phyloP scores from a whole-genome alignment of 1,139 yeast genomes.

The Pichia sp. region DNA sequence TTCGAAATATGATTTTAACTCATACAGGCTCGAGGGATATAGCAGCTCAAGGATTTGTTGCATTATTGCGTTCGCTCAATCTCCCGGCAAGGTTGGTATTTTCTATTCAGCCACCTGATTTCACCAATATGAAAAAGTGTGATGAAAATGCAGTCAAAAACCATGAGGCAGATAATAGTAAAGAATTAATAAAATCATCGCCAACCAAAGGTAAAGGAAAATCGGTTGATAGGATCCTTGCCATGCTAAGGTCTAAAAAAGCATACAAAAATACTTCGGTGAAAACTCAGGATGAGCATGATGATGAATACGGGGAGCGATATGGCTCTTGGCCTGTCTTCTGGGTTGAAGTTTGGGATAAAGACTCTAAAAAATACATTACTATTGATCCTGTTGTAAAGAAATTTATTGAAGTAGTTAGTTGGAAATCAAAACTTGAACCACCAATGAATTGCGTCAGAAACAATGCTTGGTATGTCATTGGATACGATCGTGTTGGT shows the following conservation, averaged over 20 bases:
- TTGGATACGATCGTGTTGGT: constrained; percentile 68
- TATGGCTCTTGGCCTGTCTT: constrained; percentile 56
- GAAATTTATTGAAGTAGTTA: constrained; percentile 64
- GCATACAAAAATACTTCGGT: constrained; percentile 20
- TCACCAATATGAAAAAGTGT: constrained; percentile 42
- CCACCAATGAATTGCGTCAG: constrained; percentile 62
- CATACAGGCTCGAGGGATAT: constrained; percentile 72
- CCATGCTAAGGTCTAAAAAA: constrained; percentile 15
- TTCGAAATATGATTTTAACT: constrained; percentile 38
- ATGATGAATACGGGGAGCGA: constrained; percentile 11
- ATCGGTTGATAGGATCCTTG: background rate
- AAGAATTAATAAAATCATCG: constrained; percentile 3
- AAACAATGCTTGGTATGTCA: constrained; percentile 65
- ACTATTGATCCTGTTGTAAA: constrained; percentile 76
- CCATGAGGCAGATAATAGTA: background rate
- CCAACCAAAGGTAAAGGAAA: background rate
- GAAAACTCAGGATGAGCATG: constrained; percentile 17
- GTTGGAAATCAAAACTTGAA: constrained; percentile 60
- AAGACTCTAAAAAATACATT: constrained; percentile 67
- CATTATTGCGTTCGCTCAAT: constrained; percentile 65
- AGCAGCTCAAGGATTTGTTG: constrained; percentile 85
- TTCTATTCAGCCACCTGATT: constrained; percentile 89
- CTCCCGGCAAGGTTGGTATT: constrained; percentile 70
- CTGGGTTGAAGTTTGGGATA: constrained; percentile 96
- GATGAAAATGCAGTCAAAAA: constrained; percentile 13